These are phyloP conservation scores for Hypoxylon sp. DNA, from an alignment of 2,329 filamentous ascomycete genomes.

Conservation along the genomic window DNA sequence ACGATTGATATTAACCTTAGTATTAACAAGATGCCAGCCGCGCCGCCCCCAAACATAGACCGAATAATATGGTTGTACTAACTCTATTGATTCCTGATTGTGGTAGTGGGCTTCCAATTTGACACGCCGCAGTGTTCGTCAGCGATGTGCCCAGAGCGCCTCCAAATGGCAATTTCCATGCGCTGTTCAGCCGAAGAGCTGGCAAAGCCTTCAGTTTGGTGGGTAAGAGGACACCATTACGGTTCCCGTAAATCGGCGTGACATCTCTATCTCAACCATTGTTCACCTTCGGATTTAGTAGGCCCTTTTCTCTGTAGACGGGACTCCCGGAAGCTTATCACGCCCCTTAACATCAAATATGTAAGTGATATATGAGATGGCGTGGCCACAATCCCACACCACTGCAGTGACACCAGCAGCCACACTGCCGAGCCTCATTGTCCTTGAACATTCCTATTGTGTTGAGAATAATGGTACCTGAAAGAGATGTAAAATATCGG, in stretches of 20 bases:
- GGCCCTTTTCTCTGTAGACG: neutral
- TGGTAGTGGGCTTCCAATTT: no score
- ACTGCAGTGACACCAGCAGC: conserved; percentile 27
- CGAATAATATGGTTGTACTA: no score
- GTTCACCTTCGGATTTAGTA: no score
- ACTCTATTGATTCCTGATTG: no score
- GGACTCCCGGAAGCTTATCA: neutral
- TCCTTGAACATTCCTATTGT: neutral
- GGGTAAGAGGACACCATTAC: neutral
- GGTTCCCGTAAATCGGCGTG: neutral
- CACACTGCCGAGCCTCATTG: conserved; percentile 27
- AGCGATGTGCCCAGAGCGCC: no score
- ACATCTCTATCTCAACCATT: neutral
- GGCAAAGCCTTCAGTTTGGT: neutral
- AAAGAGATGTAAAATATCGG: conserved; percentile 29
- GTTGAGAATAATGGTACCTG: conserved; percentile 30
- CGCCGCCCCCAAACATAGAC: no score
- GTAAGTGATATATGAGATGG: conserved; percentile 9
- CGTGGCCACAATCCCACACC: neutral
- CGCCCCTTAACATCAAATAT: neutral
- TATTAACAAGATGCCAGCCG: no score
- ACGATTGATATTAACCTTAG: no score
- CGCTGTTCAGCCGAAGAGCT: neutral
- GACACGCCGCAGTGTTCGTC: no score
- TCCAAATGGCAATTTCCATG: no score